Conservation (phyloP, 768 basidiomycete species). For the Leccinum incarnatum region DNA sequence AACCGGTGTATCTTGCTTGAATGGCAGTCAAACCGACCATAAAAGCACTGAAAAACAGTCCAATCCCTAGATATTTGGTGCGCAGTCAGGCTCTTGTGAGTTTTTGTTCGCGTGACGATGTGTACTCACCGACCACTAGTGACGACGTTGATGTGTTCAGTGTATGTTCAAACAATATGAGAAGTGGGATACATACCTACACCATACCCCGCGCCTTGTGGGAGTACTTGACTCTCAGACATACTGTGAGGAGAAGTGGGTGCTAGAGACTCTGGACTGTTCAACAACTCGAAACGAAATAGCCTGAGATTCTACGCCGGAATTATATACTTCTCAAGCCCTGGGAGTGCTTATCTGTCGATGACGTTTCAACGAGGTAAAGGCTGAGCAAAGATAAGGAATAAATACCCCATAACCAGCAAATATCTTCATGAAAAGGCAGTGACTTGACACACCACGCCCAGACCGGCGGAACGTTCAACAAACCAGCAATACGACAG, state of each 20-base stretch:
- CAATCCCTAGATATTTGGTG: constrained; percentile 58
- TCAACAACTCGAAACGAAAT: neutral
- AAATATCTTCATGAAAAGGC: neutral
- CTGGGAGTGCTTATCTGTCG: constrained; percentile 16
- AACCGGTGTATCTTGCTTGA: constrained; percentile 81
- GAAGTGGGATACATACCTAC: constrained; percentile 49
- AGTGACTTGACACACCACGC: neutral
- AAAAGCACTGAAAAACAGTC: constrained; percentile 81
- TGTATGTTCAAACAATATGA: neutral
- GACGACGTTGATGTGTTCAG: neutral
- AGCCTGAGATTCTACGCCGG: neutral
- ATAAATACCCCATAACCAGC: neutral
- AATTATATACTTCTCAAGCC: constrained; percentile 8
- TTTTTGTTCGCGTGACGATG: neutral
- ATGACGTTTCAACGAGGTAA: constrained; percentile 1
- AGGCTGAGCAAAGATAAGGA: constrained; percentile 17
- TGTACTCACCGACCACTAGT: constrained; percentile 49
- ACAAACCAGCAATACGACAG: neutral
- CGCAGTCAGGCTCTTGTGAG: neutral
- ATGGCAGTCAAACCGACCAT: constrained; percentile 77
- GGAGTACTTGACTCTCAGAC: constrained; percentile 45
- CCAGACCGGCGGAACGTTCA: neutral
- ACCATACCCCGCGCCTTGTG: constrained; percentile 84
- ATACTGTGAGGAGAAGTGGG: constrained; percentile 9
- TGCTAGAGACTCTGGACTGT: neutral